phyloP scores from a whole-genome alignment of 1,284 basidiomycete genomes.

The Sanghuangporus baumii region DNA sequence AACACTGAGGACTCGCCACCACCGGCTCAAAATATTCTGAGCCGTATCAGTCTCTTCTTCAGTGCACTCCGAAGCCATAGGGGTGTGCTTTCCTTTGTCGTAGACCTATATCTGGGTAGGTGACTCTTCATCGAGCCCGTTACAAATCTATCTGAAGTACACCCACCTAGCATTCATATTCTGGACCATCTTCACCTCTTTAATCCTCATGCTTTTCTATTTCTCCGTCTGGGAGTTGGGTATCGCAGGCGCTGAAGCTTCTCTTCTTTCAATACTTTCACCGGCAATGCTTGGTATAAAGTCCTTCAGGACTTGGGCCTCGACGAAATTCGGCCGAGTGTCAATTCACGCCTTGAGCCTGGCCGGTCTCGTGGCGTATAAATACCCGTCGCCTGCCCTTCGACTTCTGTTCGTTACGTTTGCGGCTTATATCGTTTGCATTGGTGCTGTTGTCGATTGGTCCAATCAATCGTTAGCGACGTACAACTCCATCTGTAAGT shows the following conservation, averaged over 20 bases:
- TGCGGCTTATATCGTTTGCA: constrained; percentile 46
- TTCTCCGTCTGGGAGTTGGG: constrained; percentile 89
- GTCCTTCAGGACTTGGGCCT: constrained; percentile 38
- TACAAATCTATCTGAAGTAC: neutral
- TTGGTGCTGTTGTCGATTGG: constrained; percentile 55
- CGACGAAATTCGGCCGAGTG: constrained; percentile 43
- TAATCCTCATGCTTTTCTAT: constrained; percentile 85
- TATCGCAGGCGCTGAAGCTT: constrained; percentile 71
- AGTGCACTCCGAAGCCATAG: constrained; percentile 16
- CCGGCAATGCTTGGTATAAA: constrained; percentile 53
- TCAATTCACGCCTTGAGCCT: constrained; percentile 46
- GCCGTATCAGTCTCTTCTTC: neutral
- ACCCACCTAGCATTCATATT: constrained; percentile 66
- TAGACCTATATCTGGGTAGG: constrained; percentile 44
- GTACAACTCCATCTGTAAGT: constrained; percentile 58
- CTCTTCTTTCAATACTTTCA: constrained; percentile 63
- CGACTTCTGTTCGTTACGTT: constrained; percentile 55
- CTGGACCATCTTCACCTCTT: constrained; percentile 83
- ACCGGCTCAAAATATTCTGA: neutral
- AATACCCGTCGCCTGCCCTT: constrained; percentile 45
- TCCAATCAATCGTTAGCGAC: constrained; percentile 30
- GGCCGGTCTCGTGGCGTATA: constrained; percentile 57
- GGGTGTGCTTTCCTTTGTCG: constrained; percentile 34
- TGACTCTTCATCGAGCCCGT: neutral
- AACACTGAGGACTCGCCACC: neutral